These are phyloP conservation scores for Cicer arietinum DNA, from an alignment of 306 rosid species.

Conservation along the genomic window DNA sequence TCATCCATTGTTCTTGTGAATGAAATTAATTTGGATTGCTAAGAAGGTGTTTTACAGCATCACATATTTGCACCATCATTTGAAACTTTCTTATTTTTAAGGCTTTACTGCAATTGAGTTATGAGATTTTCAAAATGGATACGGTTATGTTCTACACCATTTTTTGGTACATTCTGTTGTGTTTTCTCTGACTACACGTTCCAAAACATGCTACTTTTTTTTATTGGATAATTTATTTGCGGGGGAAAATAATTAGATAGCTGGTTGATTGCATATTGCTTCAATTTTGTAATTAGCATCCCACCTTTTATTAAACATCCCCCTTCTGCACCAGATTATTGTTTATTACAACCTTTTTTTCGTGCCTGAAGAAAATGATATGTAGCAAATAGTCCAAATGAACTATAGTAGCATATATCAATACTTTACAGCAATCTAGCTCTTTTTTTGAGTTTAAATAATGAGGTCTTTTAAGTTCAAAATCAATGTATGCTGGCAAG, in stretches of 20 bases:
- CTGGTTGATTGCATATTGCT: constrained; percentile 5
- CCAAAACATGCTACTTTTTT: background rate
- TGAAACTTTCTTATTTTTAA: background rate
- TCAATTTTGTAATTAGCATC: constrained; percentile 8
- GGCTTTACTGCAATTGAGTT: constrained; percentile 8
- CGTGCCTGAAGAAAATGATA: background rate
- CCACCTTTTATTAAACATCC: background rate
- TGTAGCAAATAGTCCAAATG: constrained; percentile 11
- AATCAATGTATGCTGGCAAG: constrained; percentile 16
- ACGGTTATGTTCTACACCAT: too few relatives aligned
- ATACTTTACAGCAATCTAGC: constrained; percentile 1
- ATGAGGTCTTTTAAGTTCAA: constrained; percentile 5
- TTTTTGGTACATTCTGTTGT: background rate
- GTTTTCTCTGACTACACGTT: background rate
- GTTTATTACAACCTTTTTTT: background rate
- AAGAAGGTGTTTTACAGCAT: constrained; percentile 29
- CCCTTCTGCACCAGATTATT: constrained; percentile 3
- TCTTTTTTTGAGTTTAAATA: constrained; percentile 9
- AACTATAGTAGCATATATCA: constrained; percentile 18
- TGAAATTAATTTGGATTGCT: constrained; percentile 15
- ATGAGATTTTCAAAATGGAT: background rate
- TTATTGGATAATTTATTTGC: background rate
- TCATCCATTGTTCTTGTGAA: background rate
- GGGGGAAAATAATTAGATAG: constrained; percentile 4
- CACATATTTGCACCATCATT: constrained; percentile 18